Conservation (phyloP, 2,329 filamentous ascomycete genomes). For the Colletotrichum coccodes region DNA sequence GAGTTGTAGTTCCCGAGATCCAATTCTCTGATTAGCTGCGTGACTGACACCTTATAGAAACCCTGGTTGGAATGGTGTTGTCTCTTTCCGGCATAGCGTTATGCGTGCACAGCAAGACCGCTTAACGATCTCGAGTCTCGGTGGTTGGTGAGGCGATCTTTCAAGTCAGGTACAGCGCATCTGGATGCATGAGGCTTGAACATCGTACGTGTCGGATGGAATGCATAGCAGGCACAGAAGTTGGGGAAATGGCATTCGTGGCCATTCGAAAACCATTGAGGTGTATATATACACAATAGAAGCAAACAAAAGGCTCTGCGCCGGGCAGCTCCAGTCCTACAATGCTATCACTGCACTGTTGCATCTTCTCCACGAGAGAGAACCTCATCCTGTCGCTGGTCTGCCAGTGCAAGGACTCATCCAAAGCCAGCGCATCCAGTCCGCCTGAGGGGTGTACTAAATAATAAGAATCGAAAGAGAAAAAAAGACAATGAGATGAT, state of each 20-base stretch:
- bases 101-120: conserved; percentile 77
- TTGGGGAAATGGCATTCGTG: neutral
- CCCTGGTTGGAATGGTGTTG: conserved; percentile 82
- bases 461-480: neutral
- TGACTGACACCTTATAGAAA: conserved; percentile 64
- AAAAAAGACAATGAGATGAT: neutral
- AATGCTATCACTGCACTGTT: neutral
- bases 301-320: conserved; percentile 10
- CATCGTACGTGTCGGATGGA: conserved; percentile 5
- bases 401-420: neutral
- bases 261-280: neutral
- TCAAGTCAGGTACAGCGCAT: neutral
- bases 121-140: neutral
- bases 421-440: conserved; percentile 9
- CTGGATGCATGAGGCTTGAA: neutral
- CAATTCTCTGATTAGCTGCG: neutral
- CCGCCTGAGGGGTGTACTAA: neutral
- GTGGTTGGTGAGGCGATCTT: neutral
- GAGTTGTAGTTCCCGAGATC: conserved; percentile 42
- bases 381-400: neutral
- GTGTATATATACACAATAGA: neutral
- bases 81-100: conserved; percentile 84
- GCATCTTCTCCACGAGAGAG: neutral
- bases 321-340: conserved; percentile 16
- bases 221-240: conserved; percentile 7